Evolutionary conservation across 441 rosid genomes (phyloP).

Genomic region (Erodium texanum): DNA sequence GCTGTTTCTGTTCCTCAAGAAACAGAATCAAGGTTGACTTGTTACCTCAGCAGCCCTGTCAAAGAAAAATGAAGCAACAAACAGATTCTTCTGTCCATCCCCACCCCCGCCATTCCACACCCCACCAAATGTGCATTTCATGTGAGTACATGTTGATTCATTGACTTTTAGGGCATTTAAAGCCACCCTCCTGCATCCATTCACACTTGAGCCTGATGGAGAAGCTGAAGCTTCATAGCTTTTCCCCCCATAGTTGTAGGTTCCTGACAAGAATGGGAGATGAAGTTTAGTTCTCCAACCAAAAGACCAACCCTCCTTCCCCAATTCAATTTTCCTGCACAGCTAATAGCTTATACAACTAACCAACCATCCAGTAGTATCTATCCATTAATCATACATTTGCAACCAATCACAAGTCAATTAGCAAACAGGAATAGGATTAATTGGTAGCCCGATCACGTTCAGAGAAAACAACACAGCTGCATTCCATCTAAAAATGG

Average conservation of each 20-base stretch:
- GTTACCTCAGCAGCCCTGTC: slow-evolving; percentile 96
- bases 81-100: slow-evolving; percentile 81
- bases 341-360: neutral
- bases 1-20: neutral
- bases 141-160: slow-evolving; percentile 62
- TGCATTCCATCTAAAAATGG: neutral
- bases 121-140: slow-evolving; percentile 93
- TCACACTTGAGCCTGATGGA: slow-evolving; percentile 63
- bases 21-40: slow-evolving; percentile 2
- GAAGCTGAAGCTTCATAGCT: slow-evolving; percentile 49
- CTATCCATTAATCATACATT: neutral
- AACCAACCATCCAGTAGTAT: neutral
- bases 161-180: slow-evolving; percentile 74
- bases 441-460: neutral
- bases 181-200: slow-evolving; percentile 59
- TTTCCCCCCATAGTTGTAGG: slow-evolving; percentile 70
- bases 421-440: neutral
- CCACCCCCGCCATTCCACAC: slow-evolving; percentile 99
- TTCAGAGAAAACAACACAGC: neutral
- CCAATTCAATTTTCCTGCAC: too few relatives aligned
- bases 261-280: slow-evolving; percentile 33
- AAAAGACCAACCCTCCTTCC: neutral
- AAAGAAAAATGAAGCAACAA: slow-evolving; percentile 90
- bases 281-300: neutral
- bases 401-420: neutral